Percentiles rank a stretch among this genome's conserved stretches.
Conservation (phyloP, 2,329 filamentous ascomycete species). For the Cryphonectria naterciae region DNA sequence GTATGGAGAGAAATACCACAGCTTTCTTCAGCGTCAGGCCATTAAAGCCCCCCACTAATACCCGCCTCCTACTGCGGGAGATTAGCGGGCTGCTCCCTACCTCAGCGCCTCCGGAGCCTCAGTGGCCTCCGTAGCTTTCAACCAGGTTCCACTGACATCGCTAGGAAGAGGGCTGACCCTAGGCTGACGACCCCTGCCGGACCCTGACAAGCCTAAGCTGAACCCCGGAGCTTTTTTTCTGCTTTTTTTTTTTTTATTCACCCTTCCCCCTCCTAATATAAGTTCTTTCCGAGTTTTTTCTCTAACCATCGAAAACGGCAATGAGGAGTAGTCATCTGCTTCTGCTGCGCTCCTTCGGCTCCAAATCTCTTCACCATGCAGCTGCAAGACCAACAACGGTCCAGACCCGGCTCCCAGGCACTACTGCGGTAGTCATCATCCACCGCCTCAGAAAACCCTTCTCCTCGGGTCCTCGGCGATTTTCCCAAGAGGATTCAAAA, state of each 20-base stretch:
- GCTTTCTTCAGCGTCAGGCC: neutral
- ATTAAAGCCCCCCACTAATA: constrained; percentile 21
- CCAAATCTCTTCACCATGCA: constrained; percentile 21
- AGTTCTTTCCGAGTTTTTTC: neutral
- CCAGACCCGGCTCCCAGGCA: constrained; percentile 20
- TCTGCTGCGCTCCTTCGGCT: constrained; percentile 1
- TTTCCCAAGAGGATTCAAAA: constrained; percentile 16
- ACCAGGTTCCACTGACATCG: neutral
- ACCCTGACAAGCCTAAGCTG: neutral
- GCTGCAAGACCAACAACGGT: constrained; percentile 18
- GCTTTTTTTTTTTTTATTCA: neutral
- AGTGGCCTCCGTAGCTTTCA: neutral
- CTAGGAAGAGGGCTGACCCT: neutral
- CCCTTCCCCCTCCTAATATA: neutral
- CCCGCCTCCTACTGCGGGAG: constrained; percentile 4
- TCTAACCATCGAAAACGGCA: constrained; percentile 2
- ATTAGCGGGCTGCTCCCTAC: neutral
- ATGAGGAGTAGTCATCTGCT: constrained; percentile 21
- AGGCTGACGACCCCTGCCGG: neutral
- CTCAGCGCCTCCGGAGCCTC: neutral
- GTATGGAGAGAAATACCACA: neutral
- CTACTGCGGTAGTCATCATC: constrained; percentile 9
- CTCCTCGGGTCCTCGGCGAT: constrained; percentile 20
- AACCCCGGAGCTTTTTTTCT: neutral
- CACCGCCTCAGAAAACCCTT: constrained; percentile 23